Percentiles rank a stretch among this genome's conserved stretches.
These are phyloP conservation scores for Taphrina sp. DNA, from an alignment of 1,139 yeast genomes.

Conservation along the genomic window DNA sequence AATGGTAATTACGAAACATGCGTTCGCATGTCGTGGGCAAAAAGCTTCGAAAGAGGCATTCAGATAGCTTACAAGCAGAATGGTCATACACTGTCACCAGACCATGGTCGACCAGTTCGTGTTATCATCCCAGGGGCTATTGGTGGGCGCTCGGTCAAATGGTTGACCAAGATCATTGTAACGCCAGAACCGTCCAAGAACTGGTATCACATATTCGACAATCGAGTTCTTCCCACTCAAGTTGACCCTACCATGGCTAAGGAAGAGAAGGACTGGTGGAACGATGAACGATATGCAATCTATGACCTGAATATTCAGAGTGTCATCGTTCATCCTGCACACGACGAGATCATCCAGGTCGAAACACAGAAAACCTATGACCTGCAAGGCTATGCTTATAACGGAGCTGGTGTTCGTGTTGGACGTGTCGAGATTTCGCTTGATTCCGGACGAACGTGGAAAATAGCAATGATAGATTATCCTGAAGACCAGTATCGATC, in stretches of 20 bases:
- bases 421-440: constrained; percentile 45
- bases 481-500: constrained; percentile 44
- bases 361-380: constrained; percentile 36
- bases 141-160: constrained; percentile 46
- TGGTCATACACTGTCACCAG: constrained; percentile 44
- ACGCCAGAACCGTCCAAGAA: constrained; percentile 44
- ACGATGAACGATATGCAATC: constrained; percentile 45
- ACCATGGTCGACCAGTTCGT: constrained; percentile 46
- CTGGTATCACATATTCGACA: constrained; percentile 46
- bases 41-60: constrained; percentile 43
- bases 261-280: constrained; percentile 42
- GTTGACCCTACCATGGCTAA: constrained; percentile 44
- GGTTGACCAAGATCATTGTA: constrained; percentile 42
- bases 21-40: constrained; percentile 42
- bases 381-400: constrained; percentile 45
- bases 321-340: constrained; percentile 43
- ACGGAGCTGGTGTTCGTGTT: constrained; percentile 45
- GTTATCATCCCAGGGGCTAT: constrained; percentile 45
- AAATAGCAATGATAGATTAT: constrained; percentile 42
- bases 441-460: constrained; percentile 44
- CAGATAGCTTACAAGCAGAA: constrained; percentile 45
- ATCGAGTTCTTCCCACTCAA: constrained; percentile 45
- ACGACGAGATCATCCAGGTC: constrained; percentile 39
- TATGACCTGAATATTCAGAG: constrained; percentile 44
- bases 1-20: constrained; percentile 46